Percentiles rank a stretch among this genome's conserved stretches.
Evolutionary conservation across 495 filamentous ascomycete genomes (phyloP).

Genomic region (Talaromyces proteolyticus): DNA sequence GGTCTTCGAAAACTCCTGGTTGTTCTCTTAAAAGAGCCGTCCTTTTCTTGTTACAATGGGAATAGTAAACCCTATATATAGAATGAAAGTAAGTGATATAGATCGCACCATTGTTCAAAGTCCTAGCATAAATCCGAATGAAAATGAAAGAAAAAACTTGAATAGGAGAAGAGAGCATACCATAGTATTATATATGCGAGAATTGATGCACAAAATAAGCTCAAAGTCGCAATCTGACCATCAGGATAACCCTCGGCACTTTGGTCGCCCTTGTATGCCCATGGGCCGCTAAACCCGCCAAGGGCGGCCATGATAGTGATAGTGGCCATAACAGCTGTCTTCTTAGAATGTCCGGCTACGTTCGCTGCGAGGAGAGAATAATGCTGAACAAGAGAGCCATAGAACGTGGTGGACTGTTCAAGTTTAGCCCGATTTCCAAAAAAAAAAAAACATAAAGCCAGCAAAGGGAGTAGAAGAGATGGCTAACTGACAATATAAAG

Average conservation of each 20-base stretch:
- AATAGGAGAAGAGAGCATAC: no score
- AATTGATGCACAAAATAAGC: neutral
- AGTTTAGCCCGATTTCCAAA: no score
- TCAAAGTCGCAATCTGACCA: neutral
- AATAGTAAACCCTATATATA: no score
- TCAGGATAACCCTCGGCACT: neutral
- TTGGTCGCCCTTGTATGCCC: neutral
- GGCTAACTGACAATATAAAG: slow-evolving; percentile 1
- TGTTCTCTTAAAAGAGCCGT: no score
- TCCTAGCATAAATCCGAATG: no score
- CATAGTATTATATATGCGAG: neutral
- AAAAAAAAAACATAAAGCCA: neutral
- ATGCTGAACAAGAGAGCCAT: neutral
- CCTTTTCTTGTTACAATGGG: no score
- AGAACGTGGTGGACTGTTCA: neutral
- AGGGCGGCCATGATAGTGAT: neutral
- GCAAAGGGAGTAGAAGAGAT: no score
- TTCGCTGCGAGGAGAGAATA: neutral
- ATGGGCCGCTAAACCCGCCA: neutral
- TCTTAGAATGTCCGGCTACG: neutral
- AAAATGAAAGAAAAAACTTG: no score
- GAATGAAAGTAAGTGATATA: no score
- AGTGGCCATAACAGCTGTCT: neutral
- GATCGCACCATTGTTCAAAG: no score
- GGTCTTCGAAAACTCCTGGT: no score